Base-by-base conservation (phyloP, 73 alveolate species). In the Symbiodinium natans region DNA sequence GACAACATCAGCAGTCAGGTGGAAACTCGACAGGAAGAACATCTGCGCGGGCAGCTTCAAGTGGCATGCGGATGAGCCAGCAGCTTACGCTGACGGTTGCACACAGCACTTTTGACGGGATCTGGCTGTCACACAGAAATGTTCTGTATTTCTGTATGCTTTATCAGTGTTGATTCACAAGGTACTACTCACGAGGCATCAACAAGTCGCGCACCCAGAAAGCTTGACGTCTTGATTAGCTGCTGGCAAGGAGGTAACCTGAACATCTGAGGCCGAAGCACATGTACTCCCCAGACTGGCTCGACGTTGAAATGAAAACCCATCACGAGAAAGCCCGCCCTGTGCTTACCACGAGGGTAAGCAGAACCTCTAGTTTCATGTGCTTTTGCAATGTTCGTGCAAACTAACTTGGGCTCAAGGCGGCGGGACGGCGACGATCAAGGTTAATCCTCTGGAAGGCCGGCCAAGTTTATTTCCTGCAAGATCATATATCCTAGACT, bases 1-100 rank as follows among this genome's bases (percentile, higher is more conserved):
- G n/a, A n/a, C n/a, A n/a, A n/a, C n/a, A n/a, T n/a, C n/a, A n/a
- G n/a, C n/a, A 52, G n/a, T 36, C 41, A 90, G 96, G 96, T 90
- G 96, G 96, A 90, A 90, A 38, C 86, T 71, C 29, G 96, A 90
- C 96, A 90, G 96, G 96, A 90, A 90, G 96, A 90, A 90, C 96
- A 90, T 90, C 87, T 8, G 46, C 10, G 96, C 96, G 5, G 96
- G 96, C 41, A 90, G 96, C 96, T 90, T 90, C 87, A 90, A 90
- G 87, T 90, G 96, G 96, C 96, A 90, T 90, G 96, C 96, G n/a
- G 96, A 90, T 42, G 96, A 90, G 96, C 48, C 23, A 27, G 43
- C 73, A n/a, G 80, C 96, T 33, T 15, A 29, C 36, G 71, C 71
- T 52, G 17, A 19, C 23, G n/a, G 23, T 15, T 23, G 71, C 71